Conservation (phyloP, 2,329 filamentous ascomycete species). For the Cladosporium austrohemisphaericum region DNA sequence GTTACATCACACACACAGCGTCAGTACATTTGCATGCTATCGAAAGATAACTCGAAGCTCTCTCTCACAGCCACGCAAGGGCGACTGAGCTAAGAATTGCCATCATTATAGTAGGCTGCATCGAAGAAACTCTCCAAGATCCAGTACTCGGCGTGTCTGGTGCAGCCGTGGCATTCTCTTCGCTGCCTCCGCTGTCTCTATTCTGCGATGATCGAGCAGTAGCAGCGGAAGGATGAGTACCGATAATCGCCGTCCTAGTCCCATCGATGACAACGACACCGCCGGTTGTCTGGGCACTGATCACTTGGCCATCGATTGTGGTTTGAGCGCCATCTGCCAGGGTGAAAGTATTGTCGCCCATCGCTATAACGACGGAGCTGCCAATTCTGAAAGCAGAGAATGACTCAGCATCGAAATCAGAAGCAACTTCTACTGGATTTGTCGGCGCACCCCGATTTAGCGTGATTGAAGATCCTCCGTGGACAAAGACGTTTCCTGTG, state of each 20-base stretch:
- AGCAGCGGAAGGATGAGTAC: no score
- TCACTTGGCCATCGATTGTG: neutral
- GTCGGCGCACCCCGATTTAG: neutral
- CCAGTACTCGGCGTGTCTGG: no score
- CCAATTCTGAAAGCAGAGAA: neutral
- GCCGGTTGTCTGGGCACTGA: slow-evolving; percentile 2
- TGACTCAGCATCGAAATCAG: neutral
- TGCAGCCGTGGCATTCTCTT: no score
- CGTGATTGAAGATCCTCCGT: slow-evolving; percentile 1
- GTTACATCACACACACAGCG: no score
- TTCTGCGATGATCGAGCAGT: no score
- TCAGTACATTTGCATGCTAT: no score
- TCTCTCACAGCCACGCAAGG: no score
- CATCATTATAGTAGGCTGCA: no score
- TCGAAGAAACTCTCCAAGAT: no score
- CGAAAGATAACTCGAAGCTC: no score
- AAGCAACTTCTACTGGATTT: neutral
- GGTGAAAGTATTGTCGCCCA: neutral
- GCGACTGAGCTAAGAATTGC: no score
- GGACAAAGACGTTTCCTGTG: neutral
- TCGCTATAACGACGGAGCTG: neutral
- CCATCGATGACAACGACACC: slow-evolving; percentile 1
- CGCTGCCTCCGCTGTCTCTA: no score
- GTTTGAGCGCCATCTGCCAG: slow-evolving; percentile 5
- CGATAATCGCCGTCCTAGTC: neutral